phyloP scores from a whole-genome alignment of 2,329 filamentous ascomycete species.

The Oidium heveae region DNA sequence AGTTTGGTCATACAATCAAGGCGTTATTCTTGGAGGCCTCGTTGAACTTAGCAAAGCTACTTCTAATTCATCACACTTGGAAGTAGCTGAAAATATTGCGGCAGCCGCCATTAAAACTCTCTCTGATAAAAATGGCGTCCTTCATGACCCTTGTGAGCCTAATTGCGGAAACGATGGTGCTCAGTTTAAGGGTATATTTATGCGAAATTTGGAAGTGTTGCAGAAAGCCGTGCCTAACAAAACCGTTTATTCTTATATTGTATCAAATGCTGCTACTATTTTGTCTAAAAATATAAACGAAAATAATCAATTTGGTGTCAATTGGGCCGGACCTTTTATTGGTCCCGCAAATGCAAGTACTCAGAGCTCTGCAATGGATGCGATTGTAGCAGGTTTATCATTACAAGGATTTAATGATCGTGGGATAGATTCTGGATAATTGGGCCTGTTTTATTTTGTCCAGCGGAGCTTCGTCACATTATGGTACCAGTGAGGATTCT shows the following conservation, averaged over 20 bases:
- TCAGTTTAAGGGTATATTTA: constrained; percentile 52
- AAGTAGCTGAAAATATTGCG: constrained; percentile 22
- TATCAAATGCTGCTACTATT: constrained; percentile 37
- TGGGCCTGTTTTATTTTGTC: no score
- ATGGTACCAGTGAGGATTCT: no score
- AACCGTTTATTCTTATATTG: constrained; percentile 27
- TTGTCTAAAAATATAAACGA: constrained; percentile 31
- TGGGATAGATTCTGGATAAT: background rate
- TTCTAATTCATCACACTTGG: constrained; percentile 21
- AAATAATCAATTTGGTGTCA: constrained; percentile 26
- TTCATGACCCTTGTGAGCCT: constrained; percentile 28
- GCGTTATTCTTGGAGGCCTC: constrained; percentile 31
- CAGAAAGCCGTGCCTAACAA: constrained; percentile 20
- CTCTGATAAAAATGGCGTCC: constrained; percentile 20
- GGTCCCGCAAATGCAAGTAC: constrained; percentile 26
- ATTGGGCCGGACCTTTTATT: constrained; percentile 37
- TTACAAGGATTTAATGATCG: constrained; percentile 2
- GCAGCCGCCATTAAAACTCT: constrained; percentile 24
- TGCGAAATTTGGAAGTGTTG: constrained; percentile 35
- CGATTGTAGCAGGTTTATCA: constrained; percentile 30
- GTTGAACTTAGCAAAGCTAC: constrained; percentile 29
- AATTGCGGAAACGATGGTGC: constrained; percentile 23
- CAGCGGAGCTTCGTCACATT: no score
- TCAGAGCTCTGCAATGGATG: constrained; percentile 42
- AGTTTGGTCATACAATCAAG: constrained; percentile 32